Evolutionary conservation across 2,329 filamentous ascomycete species (phyloP), one percentile per base, ranked within the genome.

Genomic region (Xylaria digitata): DNA sequence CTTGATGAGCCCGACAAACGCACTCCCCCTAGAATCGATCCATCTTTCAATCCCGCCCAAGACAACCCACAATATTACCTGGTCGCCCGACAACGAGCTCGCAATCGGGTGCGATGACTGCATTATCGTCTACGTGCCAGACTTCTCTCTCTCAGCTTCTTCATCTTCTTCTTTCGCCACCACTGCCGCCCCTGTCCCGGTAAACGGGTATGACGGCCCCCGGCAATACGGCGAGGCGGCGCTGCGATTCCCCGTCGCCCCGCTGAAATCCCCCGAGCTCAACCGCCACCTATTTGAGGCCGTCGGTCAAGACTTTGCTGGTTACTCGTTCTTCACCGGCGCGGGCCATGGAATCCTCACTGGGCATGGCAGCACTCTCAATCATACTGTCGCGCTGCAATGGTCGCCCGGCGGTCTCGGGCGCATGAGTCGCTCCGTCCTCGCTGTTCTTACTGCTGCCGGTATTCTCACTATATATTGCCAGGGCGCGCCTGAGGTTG

Each of bases 361-460:
- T 0, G 81, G 81, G 17, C 80, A 81, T 1, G 86, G 85, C 3
- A 80, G 80, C 53, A 83, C 84, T 3, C 79, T 89, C 71, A 87
- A 86, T 68, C 86, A 89, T 70, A 81, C 86, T 17, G 81, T 87
- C 15, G 76, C 80, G 8, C 69, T 88, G 21, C 83, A 81, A 54
- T 89, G 87, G 87, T 88, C 86, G n/a, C 86, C 86, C 0, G 77
- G 77, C n/a, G 85, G 84, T 1, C 75, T 89, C n/a, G 86, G 87
- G 1, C 81, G 82, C 46, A 87, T 87, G 71, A 74, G 81, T 7
- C 80, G 87, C 1, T 82, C 86, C 0, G 81, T 87, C 5, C 77
- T 89, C 40, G 81, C 79, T 15, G 83, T 84, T 3, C 74, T 88
- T 68, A 83, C 83, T 0, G 84, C 84, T 8, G 81, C 80, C 1